Conservation (phyloP, 345 rosid genomes). For the Anastatica hierochuntica region DNA sequence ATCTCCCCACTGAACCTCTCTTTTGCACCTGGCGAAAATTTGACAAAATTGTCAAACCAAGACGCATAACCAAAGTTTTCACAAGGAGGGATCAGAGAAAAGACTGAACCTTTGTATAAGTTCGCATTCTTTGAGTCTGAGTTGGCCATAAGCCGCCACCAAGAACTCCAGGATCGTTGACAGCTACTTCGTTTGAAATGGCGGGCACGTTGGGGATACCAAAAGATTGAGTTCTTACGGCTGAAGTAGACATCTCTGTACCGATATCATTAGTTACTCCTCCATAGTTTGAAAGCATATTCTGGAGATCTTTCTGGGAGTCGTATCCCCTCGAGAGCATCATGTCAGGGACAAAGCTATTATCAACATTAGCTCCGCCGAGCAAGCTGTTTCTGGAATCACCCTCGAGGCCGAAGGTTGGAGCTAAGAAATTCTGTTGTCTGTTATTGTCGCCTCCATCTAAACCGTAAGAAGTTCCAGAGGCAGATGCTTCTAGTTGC, state of each 20-base stretch:
- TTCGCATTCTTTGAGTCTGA: slow-evolving; percentile 84
- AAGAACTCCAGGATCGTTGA: slow-evolving; percentile 66
- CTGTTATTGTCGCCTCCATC: slow-evolving; percentile 46
- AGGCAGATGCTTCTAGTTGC: slow-evolving; percentile 84
- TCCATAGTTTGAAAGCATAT: slow-evolving; percentile 78
- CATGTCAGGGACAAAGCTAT: slow-evolving; percentile 60
- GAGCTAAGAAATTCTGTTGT: slow-evolving; percentile 67
- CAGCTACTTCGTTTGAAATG: slow-evolving; percentile 64
- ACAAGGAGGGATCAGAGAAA: neutral
- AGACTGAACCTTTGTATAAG: slow-evolving; percentile 81
- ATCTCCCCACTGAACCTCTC: slow-evolving; percentile 96
- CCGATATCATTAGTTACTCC: slow-evolving; percentile 68
- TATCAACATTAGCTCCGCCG: slow-evolving; percentile 49
- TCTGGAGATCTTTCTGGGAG: slow-evolving; percentile 91
- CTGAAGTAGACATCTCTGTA: slow-evolving; percentile 86
- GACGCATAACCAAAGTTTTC: neutral
- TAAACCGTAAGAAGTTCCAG: slow-evolving; percentile 87
- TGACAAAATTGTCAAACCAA: neutral
- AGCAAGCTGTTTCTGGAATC: slow-evolving; percentile 63
- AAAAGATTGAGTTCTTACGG: slow-evolving; percentile 80
- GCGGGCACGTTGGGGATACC: slow-evolving; percentile 74
- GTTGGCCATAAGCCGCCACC: slow-evolving; percentile 74
- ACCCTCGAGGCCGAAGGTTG: slow-evolving; percentile 63
- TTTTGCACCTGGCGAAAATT: slow-evolving; percentile 59
- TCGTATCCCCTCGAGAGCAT: slow-evolving; percentile 77